Evolutionary conservation across 306 rosid species (phyloP).

Genomic region (Trifolium subterraneum): DNA sequence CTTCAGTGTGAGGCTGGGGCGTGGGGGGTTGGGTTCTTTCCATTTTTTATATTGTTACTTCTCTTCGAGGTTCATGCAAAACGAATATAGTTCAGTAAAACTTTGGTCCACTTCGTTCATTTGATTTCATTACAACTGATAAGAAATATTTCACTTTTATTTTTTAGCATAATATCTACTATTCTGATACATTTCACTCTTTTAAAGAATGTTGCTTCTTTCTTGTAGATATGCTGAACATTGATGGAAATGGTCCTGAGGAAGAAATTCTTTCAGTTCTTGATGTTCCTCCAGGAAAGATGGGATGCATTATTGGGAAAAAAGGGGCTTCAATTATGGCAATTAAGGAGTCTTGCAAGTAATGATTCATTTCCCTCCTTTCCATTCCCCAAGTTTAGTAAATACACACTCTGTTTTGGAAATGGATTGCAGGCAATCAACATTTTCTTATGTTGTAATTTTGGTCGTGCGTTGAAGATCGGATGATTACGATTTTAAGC

Average conservation of each 20-base stretch:
- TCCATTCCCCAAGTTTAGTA: conserved; percentile 30
- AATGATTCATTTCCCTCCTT: conserved; percentile 40
- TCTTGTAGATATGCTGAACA: conserved; percentile 56
- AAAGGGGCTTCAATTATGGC: conserved; percentile 78
- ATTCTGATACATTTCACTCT: conserved; percentile 20
- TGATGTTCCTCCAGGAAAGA: conserved; percentile 84
- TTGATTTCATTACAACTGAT: conserved; percentile 30
- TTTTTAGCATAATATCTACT: conserved; percentile 31
- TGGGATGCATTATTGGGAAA: conserved; percentile 91
- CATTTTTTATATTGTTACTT: background rate
- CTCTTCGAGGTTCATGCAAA: conserved; percentile 23
- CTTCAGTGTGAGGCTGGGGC: background rate
- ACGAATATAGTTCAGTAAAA: conserved; percentile 18
- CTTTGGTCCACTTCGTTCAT: conserved; percentile 24
- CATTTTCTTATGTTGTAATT: background rate
- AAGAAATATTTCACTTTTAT: conserved; percentile 20
- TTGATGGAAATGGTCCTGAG: conserved; percentile 64
- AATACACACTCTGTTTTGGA: conserved; percentile 17
- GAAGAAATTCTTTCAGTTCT: conserved; percentile 95
- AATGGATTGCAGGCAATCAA: background rate
- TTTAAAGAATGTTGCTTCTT: conserved; percentile 38
- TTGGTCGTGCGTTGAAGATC: background rate
- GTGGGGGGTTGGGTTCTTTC: background rate
- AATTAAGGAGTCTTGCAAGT: conserved; percentile 90
- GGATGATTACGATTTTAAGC: background rate